phyloP scores from a whole-genome alignment of 345 rosid species.

The Lepidium aucheri region DNA sequence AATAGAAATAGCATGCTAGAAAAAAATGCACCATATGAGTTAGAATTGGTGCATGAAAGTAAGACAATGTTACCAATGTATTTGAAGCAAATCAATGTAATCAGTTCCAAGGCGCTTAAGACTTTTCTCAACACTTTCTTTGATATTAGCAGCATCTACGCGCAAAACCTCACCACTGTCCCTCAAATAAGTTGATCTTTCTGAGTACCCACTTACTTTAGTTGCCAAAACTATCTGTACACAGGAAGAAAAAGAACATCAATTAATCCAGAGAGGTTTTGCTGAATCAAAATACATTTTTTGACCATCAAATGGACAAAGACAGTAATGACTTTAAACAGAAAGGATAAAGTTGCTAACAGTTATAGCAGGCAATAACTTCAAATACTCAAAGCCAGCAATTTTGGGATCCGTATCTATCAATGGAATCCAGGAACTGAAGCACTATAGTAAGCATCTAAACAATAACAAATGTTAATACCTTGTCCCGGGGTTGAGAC shows the following conservation, averaged over 20 bases:
- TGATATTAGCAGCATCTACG: constrained; percentile 83
- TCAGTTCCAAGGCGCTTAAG: constrained; percentile 86
- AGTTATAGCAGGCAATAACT: not conserved
- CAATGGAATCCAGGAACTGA: not conserved
- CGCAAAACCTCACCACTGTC: constrained; percentile 53
- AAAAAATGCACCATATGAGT: not conserved
- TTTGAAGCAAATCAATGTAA: constrained; percentile 87
- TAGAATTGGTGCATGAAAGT: not conserved
- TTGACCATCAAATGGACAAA: not conserved
- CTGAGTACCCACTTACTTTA: constrained; percentile 82
- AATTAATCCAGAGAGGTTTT: not conserved
- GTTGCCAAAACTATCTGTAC: constrained; percentile 82
- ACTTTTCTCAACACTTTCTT: constrained; percentile 91
- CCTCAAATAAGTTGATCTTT: constrained; percentile 47
- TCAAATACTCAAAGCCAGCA: not conserved
- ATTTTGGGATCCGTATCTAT: not conserved
- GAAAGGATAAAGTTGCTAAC: not conserved
- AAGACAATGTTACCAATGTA: constrained; percentile 60
- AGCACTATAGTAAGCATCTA: not conserved
- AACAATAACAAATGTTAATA: constrained; percentile 6
- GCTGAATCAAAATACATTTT: not conserved
- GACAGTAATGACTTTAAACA: not conserved
- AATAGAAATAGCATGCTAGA: not conserved
- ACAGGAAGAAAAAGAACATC: not conserved
- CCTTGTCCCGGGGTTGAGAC: constrained; percentile 84